A percentile compares a stretch with the other conserved stretches of the same genome.
phyloP scores from a whole-genome alignment of 768 basidiomycete genomes.

The Boletus subcaerulescens region DNA sequence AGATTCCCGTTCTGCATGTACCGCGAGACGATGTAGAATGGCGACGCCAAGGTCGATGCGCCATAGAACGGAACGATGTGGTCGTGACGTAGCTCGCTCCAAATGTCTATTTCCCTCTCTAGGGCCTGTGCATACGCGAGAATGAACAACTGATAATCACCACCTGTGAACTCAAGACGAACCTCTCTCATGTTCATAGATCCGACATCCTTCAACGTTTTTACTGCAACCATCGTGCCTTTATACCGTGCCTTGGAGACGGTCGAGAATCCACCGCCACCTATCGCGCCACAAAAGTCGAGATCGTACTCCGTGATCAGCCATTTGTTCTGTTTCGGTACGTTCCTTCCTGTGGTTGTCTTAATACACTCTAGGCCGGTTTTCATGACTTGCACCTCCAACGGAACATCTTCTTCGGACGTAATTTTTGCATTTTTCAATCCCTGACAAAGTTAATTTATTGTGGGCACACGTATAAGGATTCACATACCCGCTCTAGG shows the following conservation, averaged over 20 bases:
- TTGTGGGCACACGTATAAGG: no score
- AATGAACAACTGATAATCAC: not conserved
- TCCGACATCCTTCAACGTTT: not conserved
- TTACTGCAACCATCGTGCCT: constrained; percentile 3
- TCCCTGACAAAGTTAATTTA: not conserved
- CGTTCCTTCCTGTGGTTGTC: constrained; percentile 4
- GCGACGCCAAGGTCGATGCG: constrained; percentile 1
- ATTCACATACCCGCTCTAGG: constrained; percentile 1
- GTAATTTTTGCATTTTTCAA: not conserved
- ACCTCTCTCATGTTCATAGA: not conserved
- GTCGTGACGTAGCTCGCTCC: constrained; percentile 11
- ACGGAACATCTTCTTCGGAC: not conserved
- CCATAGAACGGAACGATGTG: constrained; percentile 14
- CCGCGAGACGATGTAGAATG: constrained; percentile 6
- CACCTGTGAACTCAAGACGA: not conserved
- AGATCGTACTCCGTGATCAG: constrained; percentile 28
- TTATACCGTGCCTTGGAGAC: constrained; percentile 2
- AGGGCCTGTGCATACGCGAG: not conserved
- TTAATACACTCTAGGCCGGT: not conserved
- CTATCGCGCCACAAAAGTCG: constrained; percentile 22
- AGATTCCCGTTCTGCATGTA: constrained; percentile 8
- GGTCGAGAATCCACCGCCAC: constrained; percentile 23
- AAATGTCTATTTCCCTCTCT: constrained; percentile 9
- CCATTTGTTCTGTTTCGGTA: constrained; percentile 13
- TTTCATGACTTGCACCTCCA: constrained; percentile 1